Evolutionary conservation across 768 basidiomycete genomes (phyloP), one percentile per base, ranked within the genome.

Genomic region (Suillus plorans): DNA sequence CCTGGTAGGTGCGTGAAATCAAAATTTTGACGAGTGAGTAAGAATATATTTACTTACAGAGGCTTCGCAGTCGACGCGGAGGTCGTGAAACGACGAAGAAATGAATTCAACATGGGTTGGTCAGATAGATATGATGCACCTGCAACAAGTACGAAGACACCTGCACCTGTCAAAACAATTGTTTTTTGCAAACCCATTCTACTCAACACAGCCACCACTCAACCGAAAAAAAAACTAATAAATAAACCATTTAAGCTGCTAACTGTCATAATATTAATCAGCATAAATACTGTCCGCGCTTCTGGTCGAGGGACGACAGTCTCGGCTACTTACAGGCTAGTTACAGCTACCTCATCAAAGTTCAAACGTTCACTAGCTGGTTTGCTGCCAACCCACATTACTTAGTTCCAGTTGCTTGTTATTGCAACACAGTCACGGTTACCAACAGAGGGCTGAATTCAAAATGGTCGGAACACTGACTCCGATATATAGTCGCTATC

Each of bases 81-180:
- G 20, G 58, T 59, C 41, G 58, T 59, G 41, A 59, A 59, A 20
- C 58, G 41, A 41, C 58, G 58, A 59, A 59, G 58, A 20, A 59
- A 59, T 13, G 58, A 59, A 28, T 41, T 55, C 3, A 55, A 3
- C 58, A 59, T 59, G 39, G 58, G 41, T 59, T 42, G 25, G 28
- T 42, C 58, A 59, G 58, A 59, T 28, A 59, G 58, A 59, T 59
- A 59, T 4, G 58, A 42, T 59, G 58, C 58, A n/a, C 58, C 41
- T 42, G 58, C 39, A 2, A 42, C 41, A 31, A 59, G 16, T 28
- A 59, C 41, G 18, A 59, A 59, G 18, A 59, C 41, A 59, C 58
- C 36, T 22, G 56, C 56, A 39, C 56, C 58, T 59, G 41, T 59
- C 28, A 59, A 59, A 59, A 28, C 18, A 42, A 42, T 5, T 20